phyloP scores from a whole-genome alignment of 495 filamentous ascomycete species.

The Neurospora africana region DNA sequence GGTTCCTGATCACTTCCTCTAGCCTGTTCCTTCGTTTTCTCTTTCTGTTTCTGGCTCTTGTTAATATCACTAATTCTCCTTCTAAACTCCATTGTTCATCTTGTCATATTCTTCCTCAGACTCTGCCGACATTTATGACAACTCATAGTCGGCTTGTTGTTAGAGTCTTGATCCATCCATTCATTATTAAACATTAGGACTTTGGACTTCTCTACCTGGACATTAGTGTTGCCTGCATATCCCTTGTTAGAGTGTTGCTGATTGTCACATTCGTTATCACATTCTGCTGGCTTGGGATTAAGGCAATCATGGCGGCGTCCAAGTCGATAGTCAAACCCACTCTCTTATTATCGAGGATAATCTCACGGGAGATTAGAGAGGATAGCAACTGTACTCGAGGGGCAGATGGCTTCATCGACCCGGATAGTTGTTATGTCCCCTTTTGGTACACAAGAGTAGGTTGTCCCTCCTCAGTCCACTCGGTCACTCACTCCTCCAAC shows the following conservation, averaged over 20 bases:
- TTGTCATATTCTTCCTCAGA: not conserved
- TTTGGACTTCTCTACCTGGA: not conserved
- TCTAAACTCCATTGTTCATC: not conserved
- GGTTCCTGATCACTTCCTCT: not conserved
- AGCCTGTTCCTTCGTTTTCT: not conserved
- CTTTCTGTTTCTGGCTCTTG: not conserved
- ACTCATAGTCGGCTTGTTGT: not conserved
- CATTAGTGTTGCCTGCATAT: not conserved
- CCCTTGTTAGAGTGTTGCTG: not conserved
- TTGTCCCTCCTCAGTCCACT: not conserved
- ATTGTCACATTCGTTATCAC: not conserved
- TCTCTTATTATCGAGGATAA: not conserved
- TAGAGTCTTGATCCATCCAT: not conserved
- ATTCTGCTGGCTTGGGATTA: not conserved
- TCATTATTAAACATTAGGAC: not conserved
- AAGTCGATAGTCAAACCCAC: not conserved
- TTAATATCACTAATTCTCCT: not conserved
- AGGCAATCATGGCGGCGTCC: not conserved
- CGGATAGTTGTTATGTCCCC: conserved; percentile 26
- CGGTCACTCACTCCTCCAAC: not conserved
- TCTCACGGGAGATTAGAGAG: not conserved
- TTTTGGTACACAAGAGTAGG: conserved; percentile 38
- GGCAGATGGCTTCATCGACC: conserved; percentile 22
- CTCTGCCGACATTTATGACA: not conserved
- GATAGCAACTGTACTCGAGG: not conserved